These are phyloP conservation scores for Euphorbia pulcherrima DNA, from an alignment of 345 rosid species.

Conservation along the genomic window DNA sequence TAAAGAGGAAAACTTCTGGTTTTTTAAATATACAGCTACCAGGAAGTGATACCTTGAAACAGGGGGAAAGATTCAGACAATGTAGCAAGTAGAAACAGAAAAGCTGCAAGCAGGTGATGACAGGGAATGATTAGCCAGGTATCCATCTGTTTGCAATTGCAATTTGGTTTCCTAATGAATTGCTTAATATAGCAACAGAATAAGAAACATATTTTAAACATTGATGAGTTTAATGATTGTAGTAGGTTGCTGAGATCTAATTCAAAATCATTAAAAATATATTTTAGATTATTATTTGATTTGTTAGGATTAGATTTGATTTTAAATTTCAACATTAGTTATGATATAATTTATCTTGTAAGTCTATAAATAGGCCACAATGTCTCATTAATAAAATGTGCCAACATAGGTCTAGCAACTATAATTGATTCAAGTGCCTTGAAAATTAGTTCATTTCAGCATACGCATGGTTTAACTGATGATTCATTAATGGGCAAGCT, in stretches of 20 bases:
- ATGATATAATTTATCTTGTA: no score
- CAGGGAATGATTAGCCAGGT: conserved; percentile 1
- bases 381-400: no score
- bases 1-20: background rate
- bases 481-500: conserved; percentile 21
- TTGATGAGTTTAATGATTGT: conserved; percentile 25
- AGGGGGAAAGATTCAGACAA: conserved; percentile 13
- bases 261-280: no score
- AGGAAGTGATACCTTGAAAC: conserved; percentile 33
- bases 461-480: conserved; percentile 32
- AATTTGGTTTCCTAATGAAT: background rate
- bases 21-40: background rate
- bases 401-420: conserved; percentile 17
- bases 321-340: no score
- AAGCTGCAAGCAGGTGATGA: conserved; percentile 16
- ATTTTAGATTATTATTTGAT: no score
- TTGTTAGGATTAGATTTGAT: no score
- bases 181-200: background rate
- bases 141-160: conserved; percentile 11
- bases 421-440: conserved; percentile 13
- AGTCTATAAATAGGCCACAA: no score
- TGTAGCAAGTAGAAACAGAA: conserved; percentile 16
- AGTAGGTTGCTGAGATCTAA: no score
- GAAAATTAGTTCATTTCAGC: conserved; percentile 7
- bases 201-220: conserved; percentile 7